Conservation (phyloP, 129 eudicot species). For the Flaveria robusta region DNA sequence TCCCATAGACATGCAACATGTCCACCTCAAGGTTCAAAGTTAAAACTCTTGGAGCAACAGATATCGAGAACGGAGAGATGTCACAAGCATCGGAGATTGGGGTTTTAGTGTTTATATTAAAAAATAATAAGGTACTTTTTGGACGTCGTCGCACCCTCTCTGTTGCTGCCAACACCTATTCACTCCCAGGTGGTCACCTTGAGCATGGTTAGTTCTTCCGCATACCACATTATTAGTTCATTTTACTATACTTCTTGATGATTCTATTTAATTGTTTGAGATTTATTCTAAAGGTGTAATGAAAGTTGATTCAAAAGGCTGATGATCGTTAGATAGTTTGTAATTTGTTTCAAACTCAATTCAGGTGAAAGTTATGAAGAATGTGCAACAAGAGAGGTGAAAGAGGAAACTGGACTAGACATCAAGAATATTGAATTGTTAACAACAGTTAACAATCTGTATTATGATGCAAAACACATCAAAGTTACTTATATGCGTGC, state of each 20-base stretch:
- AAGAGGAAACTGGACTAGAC: constrained; percentile 85
- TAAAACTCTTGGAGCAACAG: constrained; percentile 1
- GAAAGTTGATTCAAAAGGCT: no score
- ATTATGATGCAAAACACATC: constrained; percentile 41
- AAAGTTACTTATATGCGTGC: constrained; percentile 63
- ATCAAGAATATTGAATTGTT: constrained; percentile 52
- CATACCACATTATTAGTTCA: background rate
- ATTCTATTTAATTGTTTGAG: no score
- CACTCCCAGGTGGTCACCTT: constrained; percentile 90
- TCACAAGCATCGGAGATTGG: constrained; percentile 47
- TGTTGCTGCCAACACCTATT: constrained; percentile 53
- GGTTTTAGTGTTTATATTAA: constrained; percentile 63
- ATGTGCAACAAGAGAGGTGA: constrained; percentile 89
- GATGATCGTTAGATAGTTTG: no score
- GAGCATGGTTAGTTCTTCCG: constrained; percentile 56
- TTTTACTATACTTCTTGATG: no score
- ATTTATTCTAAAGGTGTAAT: no score
- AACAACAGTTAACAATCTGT: constrained; percentile 53
- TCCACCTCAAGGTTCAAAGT: background rate
- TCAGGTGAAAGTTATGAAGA: constrained; percentile 85
- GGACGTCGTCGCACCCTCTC: constrained; percentile 70
- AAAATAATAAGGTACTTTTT: constrained; percentile 52
- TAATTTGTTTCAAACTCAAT: background rate
- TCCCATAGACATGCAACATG: background rate
- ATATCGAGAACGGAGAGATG: background rate